phyloP scores from a whole-genome alignment of 2,329 filamentous ascomycete genomes.

The Penicillium decumbens region DNA sequence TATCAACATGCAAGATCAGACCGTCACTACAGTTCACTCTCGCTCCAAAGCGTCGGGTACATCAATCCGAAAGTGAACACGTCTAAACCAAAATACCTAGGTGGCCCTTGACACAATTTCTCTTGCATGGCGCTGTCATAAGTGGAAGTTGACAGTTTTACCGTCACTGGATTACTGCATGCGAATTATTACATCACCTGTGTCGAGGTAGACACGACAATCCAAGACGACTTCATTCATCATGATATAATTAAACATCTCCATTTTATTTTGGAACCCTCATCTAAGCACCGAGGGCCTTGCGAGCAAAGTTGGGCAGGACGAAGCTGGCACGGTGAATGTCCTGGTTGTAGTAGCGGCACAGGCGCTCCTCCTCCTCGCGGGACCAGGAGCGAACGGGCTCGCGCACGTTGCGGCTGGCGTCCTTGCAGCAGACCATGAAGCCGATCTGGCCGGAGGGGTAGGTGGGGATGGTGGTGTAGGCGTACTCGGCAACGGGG shows the following conservation, averaged over 20 bases:
- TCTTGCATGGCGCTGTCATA: no score
- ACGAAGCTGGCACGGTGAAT: constrained; percentile 94
- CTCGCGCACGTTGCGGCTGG: constrained; percentile 73
- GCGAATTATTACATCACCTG: no score
- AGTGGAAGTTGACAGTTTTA: no score
- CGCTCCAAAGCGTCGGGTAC: no score
- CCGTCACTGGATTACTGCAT: no score
- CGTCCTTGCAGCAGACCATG: constrained; percentile 99
- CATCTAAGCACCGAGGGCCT: constrained; percentile 50
- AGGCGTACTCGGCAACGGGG: constrained; percentile 95
- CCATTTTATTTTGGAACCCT: constrained; percentile 11
- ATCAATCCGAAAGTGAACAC: no score
- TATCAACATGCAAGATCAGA: no score
- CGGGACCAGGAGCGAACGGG: constrained; percentile 74
- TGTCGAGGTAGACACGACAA: not conserved
- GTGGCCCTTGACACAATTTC: no score
- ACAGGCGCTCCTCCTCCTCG: constrained; percentile 88
- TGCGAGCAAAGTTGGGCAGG: constrained; percentile 86
- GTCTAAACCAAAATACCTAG: no score
- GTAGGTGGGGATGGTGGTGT: constrained; percentile 98
- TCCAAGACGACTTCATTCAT: constrained; percentile 26
- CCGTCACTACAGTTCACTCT: no score
- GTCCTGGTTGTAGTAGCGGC: constrained; percentile 95
- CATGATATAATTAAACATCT: constrained; percentile 16
- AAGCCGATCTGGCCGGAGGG: constrained; percentile 98